Base-by-base conservation (phyloP, 306 rosid genomes). In the Trichosanthes cucumerina region DNA sequence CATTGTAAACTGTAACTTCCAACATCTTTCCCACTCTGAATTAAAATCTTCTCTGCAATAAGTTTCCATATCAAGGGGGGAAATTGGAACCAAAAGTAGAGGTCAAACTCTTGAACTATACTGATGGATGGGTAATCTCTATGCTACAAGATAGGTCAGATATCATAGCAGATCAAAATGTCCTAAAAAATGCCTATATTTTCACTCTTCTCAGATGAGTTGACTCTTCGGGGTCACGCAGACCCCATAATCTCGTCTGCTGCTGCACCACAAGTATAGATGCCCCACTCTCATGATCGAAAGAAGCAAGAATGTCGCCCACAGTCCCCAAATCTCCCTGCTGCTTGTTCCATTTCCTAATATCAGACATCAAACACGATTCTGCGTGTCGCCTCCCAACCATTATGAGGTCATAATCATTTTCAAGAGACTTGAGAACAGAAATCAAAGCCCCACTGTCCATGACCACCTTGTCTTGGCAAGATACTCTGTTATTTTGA, bases 201-300 rank as follows among this genome's bases (percentile, higher is more conserved):
- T 66, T 72, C 83, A 58, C 88, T 78, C 85, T 87, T 80, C 76
- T 85, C 77, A 89, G 80, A 21, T 18, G 83, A 18, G 72, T 80
- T 1, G 84, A 86, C 0, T 89, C 96, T 64, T 91, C 93, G 6
- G 85, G 93, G 75, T 89, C 89, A 46, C 85, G 89, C 72, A 89
- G 82, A 15, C 91, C 93, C 96, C 91, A 89, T 47, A 85, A 19
- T 38, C 28, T 38, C 18, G 49, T 85, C 74, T 89, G 97, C 71
- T 89, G 97, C 70, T 91, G 93, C 83, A 91, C 86, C 59, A 91
- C 97, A 66, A 91, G 81, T 71, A 91, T 52, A 49, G 93, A 81
- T 24, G 88, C 79, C 47, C 81, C 65, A 19, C 79, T 53, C 19
- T 80, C 86, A 70, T 78, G 75, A 38, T 89, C 83, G n/a, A 79